Evolutionary conservation across 1,284 basidiomycete species (phyloP).

Genomic region (Agroathelia rolfsii): DNA sequence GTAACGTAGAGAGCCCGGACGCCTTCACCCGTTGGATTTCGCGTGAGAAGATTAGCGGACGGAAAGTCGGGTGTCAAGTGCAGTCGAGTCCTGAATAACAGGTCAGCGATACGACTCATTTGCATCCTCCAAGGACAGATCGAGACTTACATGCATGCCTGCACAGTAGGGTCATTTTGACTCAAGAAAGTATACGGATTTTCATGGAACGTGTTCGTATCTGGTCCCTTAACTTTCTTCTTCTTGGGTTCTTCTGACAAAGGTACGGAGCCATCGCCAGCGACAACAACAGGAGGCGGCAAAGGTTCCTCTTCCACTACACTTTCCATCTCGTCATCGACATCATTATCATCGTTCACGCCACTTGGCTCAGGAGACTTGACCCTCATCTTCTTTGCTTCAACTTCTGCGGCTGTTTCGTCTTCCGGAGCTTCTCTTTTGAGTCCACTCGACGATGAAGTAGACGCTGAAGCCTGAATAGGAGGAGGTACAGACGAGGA

Average conservation of each 20-base stretch:
- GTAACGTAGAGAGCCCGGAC: slow-evolving; percentile 85
- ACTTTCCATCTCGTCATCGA: slow-evolving; percentile 14
- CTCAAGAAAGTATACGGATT: slow-evolving; percentile 82
- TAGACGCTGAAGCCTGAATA: slow-evolving; percentile 9
- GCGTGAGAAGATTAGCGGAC: slow-evolving; percentile 69
- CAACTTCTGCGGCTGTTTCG: slow-evolving; percentile 7
- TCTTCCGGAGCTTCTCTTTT: not conserved
- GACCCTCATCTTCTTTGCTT: slow-evolving; percentile 10
- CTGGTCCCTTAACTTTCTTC: slow-evolving; percentile 23
- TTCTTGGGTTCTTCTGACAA: slow-evolving; percentile 14
- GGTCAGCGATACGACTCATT: slow-evolving; percentile 3
- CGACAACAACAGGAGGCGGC: too few relatives aligned
- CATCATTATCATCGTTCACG: slow-evolving; percentile 1
- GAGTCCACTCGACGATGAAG: not conserved
- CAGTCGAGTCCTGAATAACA: slow-evolving; percentile 53
- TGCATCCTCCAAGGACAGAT: slow-evolving; percentile 3
- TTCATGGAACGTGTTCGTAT: slow-evolving; percentile 73
- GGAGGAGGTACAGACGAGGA: too few relatives aligned
- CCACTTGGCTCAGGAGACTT: too few relatives aligned
- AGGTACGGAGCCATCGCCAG: too few relatives aligned
- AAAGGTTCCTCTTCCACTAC: too few relatives aligned
- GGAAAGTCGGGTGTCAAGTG: slow-evolving; percentile 71
- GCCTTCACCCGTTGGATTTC: slow-evolving; percentile 75
- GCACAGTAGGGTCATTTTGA: slow-evolving; percentile 60
- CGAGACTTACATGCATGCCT: slow-evolving; percentile 53